Base-by-base conservation (phyloP, 169 alveolate genomes). In the Amoebophrya sp. region DNA sequence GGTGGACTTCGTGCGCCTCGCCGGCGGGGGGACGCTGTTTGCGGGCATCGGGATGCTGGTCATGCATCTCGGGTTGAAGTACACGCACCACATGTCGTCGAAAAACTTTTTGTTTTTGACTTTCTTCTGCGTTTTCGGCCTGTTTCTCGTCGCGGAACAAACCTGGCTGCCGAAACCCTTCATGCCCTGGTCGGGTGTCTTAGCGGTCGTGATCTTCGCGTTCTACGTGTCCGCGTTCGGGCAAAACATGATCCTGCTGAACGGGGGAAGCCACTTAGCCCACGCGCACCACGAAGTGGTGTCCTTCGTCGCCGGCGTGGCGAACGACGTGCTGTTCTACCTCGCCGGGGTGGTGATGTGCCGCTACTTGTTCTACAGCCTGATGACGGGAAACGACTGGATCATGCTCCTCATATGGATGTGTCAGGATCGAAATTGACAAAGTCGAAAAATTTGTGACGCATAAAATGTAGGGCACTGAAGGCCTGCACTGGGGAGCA, bases 281-380 rank as follows among this genome's bases (percentile, higher is more conserved):
- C 83, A 66, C 83, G 83, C 83, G 35, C 83, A 66, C 83, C 83
- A 66, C 35, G 32, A 66, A 25, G 83, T 66, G 35, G 35, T 66
- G 2, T 18, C 38, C 38, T 66, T 66, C 35, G 2, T 66, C 1
- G 83, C 83, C 38, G 2, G 10, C 29, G 35, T 66, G 83, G 35
- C 38, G 39, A 66, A 66, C 83, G 83, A 66, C 35, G 1, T 66
- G 7, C 1, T 66, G 32, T 66, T 66, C 35, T 66, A 66, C 83
- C 1, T 66, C 29, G 83, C 83, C 29, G 83, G 83, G 32, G 32
- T 66, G 10, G 83, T 66, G 83, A 66, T 66, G 83, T 2, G 35
- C 35, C 29, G 83, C 32, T 66, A 66, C 83, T 7, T 66, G 83
- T n/a, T 66, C 38, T 66, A 12, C 18, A 7, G 32, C 32, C 32